Percentiles rank a stretch among this genome's conserved stretches.
Evolutionary conservation across 2,329 filamentous ascomycete species (phyloP).

Genomic region (Alternaria ventricosa): DNA sequence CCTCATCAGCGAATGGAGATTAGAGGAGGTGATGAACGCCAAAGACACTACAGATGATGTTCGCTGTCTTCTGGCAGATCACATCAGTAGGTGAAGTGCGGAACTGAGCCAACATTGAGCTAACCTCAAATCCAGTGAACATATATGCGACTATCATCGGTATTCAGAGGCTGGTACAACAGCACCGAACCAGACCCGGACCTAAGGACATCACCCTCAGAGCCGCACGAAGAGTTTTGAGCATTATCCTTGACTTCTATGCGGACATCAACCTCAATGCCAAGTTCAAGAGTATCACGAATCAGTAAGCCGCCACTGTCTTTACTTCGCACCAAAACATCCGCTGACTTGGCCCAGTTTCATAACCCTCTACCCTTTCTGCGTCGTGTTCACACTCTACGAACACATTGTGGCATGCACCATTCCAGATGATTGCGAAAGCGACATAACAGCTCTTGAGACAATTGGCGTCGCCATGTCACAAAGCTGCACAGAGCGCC

Average conservation of each 20-base stretch:
- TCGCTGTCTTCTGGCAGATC: conserved; percentile 32
- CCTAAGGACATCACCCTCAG: conserved; percentile 25
- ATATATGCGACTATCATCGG: conserved; percentile 36
- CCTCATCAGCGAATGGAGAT: conserved; percentile 23
- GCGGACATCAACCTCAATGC: not conserved
- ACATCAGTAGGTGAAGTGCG: conserved; percentile 13
- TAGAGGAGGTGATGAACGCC: conserved; percentile 22
- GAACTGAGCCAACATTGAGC: not conserved
- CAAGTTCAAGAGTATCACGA: conserved; percentile 14
- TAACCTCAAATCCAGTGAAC: conserved; percentile 18
- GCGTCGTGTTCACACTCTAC: conserved; percentile 39
- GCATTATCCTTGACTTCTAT: conserved; percentile 30
- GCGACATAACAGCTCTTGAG: conserved; percentile 33
- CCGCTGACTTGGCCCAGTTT: conserved; percentile 21
- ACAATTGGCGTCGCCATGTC: conserved; percentile 29
- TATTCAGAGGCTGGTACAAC: conserved; percentile 24
- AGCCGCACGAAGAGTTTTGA: conserved; percentile 33
- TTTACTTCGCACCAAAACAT: not conserved
- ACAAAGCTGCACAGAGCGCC: conserved; percentile 14
- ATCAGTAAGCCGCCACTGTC: conserved; percentile 24
- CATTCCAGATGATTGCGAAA: conserved; percentile 31
- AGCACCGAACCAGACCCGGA: not conserved
- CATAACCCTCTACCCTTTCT: conserved; percentile 40
- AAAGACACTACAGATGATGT: not conserved
- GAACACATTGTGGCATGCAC: conserved; percentile 33